Conservation (phyloP, 192 early-diverging fungal species). For the Coemansia reversa region DNA sequence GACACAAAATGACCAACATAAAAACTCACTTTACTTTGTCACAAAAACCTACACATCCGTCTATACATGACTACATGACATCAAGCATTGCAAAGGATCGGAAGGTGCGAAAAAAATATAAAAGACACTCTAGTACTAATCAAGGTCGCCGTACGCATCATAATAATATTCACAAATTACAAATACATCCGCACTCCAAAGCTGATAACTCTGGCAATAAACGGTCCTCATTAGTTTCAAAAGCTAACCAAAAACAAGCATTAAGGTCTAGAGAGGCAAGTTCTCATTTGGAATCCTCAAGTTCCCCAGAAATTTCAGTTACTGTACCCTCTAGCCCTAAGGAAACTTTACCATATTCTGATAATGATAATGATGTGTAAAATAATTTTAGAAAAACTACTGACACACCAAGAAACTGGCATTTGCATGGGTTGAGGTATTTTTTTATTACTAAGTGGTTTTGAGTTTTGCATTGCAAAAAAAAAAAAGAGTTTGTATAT, state of each 20-base stretch:
- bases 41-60: constrained; percentile 9
- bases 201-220: too few species aligned
- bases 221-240: too few species aligned
- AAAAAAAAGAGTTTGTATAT: too few species aligned
- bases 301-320: constrained; percentile 11
- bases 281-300: neutral
- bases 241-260: neutral
- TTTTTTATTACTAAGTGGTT: too few species aligned
- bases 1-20: constrained; percentile 9
- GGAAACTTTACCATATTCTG: neutral
- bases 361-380: too few species aligned
- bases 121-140: neutral
- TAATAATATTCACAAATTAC: constrained; percentile 1
- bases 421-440: too few species aligned
- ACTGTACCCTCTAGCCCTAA: neutral
- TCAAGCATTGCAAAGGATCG: constrained; percentile 18
- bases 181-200: neutral
- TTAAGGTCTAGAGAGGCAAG: too few species aligned
- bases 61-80: constrained; percentile 28
- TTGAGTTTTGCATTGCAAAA: too few species aligned
- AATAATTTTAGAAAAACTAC: too few species aligned
- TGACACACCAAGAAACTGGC: too few species aligned
- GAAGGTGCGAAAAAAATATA: neutral
- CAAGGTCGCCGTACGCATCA: neutral
- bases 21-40: constrained; percentile 10